Conservation (phyloP, 768 basidiomycete genomes). For the Russula earlei region DNA sequence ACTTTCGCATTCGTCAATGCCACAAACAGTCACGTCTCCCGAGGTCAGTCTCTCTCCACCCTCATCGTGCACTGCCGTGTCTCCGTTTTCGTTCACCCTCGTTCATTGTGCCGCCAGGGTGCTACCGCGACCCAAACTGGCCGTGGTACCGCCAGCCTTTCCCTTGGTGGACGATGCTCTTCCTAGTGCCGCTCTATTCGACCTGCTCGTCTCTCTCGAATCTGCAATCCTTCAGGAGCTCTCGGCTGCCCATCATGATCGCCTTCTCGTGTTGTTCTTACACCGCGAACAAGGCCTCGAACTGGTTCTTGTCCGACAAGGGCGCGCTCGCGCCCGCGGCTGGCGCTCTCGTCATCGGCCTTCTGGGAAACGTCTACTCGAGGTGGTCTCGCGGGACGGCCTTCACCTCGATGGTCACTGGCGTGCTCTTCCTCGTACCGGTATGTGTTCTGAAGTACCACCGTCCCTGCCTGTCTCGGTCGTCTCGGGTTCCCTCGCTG, state of each 20-base stretch:
- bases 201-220: constrained; percentile 65
- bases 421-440: constrained; percentile 84
- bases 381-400: constrained; percentile 69
- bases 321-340: constrained; percentile 69
- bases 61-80: not conserved
- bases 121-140: constrained; percentile 64
- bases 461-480: not conserved
- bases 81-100: not conserved
- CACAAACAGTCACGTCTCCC: constrained; percentile 24
- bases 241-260: constrained; percentile 72
- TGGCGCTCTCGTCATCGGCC: constrained; percentile 69
- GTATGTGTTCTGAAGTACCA: constrained; percentile 36
- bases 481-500: not conserved
- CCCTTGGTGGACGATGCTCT: constrained; percentile 73
- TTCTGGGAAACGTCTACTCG: constrained; percentile 78
- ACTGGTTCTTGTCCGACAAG: constrained; percentile 50
- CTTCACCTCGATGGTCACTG: constrained; percentile 87
- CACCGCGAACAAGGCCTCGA: constrained; percentile 57
- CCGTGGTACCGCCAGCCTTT: constrained; percentile 70
- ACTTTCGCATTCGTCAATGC: constrained; percentile 26
- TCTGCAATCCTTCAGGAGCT: constrained; percentile 59
- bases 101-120: constrained; percentile 38
- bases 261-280: constrained; percentile 67
- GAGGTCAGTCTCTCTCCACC: constrained; percentile 20
- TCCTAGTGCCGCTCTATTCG: constrained; percentile 72